A percentile compares a stretch with the other conserved stretches of the same genome.
These are phyloP conservation scores for Nitzschia sp. DNA, from an alignment of 108 stramenopile species.

Conservation along the genomic window DNA sequence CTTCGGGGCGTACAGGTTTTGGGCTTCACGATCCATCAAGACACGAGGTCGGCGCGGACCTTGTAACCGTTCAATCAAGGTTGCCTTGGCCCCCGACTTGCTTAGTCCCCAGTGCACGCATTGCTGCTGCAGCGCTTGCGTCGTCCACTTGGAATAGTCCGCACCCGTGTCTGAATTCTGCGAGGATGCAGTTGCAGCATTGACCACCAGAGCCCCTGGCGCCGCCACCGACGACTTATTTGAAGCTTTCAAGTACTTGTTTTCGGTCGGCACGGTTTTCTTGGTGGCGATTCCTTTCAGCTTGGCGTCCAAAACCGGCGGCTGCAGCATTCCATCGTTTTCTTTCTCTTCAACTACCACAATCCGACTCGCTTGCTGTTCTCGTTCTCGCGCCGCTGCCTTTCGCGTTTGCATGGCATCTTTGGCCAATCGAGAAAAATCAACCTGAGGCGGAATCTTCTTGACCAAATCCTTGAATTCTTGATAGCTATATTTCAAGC, in stretches of 20 bases:
- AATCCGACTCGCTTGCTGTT: not conserved
- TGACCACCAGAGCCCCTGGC: too few relatives aligned
- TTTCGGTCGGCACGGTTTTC: slow-evolving; percentile 46
- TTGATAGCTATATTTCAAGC: slow-evolving; percentile 16
- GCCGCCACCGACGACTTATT: not conserved
- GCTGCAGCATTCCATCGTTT: not conserved
- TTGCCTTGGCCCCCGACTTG: not conserved
- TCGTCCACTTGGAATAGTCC: not conserved
- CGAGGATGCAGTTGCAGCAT: too few relatives aligned
- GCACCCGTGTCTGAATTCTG: not conserved
- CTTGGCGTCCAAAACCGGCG: not conserved
- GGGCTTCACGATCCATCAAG: slow-evolving; percentile 13
- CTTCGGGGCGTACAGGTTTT: slow-evolving; percentile 52
- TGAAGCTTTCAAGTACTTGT: not conserved
- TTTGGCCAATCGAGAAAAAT: slow-evolving; percentile 30
- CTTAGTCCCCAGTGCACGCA: not conserved
- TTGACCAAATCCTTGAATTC: slow-evolving; percentile 19
- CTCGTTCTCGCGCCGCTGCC: not conserved
- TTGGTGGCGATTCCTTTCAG: slow-evolving; percentile 19
- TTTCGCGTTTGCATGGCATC: not conserved
- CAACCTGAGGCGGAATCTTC: slow-evolving; percentile 22
- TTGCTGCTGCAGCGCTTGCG: not conserved
- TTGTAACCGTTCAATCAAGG: slow-evolving; percentile 27
- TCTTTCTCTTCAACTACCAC: not conserved
- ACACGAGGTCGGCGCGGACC: slow-evolving; percentile 56